phyloP scores from a whole-genome alignment of 164 flowering plant genomes.

The Buxus sempervirens region DNA sequence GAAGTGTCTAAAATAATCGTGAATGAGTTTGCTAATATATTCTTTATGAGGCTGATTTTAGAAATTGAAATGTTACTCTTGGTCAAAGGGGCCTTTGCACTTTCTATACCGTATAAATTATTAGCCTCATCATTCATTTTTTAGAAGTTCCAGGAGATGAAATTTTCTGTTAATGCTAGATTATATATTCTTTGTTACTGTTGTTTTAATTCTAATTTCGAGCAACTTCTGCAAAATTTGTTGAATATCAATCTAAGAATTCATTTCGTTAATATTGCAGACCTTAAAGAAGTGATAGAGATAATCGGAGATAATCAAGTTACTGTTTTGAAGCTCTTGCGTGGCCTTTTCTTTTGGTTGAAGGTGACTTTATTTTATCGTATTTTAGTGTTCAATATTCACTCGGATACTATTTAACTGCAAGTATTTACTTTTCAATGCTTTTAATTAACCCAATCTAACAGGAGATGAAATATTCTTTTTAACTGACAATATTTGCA shows the following conservation, averaged over 20 bases:
- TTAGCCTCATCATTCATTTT: no score
- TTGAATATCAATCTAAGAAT: background rate
- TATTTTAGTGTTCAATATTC: background rate
- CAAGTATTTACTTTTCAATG: background rate
- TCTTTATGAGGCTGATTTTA: no score
- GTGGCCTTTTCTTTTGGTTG: conserved; percentile 46
- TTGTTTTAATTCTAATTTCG: background rate
- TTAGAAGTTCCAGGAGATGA: no score
- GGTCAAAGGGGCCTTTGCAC: no score
- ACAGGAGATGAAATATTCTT: no score
- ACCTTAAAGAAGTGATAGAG: conserved; percentile 21
- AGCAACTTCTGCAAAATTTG: background rate
- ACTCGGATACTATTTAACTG: conserved; percentile 3
- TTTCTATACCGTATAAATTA: no score
- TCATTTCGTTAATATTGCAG: conserved; percentile 21
- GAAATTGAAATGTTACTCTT: no score
- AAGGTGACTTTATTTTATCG: conserved; percentile 23
- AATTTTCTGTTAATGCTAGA: no score
- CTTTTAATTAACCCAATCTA: background rate
- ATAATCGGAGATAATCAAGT: conserved; percentile 11
- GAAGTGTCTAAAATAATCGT: no score
- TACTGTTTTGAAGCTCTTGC: conserved; percentile 36
- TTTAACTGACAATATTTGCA: no score
- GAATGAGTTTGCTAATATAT: no score
- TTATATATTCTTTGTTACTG: background rate